Percentiles rank a stretch among this genome's conserved stretches.
Conservation (phyloP, 2,329 filamentous ascomycete species). For the Penicillium hordei region DNA sequence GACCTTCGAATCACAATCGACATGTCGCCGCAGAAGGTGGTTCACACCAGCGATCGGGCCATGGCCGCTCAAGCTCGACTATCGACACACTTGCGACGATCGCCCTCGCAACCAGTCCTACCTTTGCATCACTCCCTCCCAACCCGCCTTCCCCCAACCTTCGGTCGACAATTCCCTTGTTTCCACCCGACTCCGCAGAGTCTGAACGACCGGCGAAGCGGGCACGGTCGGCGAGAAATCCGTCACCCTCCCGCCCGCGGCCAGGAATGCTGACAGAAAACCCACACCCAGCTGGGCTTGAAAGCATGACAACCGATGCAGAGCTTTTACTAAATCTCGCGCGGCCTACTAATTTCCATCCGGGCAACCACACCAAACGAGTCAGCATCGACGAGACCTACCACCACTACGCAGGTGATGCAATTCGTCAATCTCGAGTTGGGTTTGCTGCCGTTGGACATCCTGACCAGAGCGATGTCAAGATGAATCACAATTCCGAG, state of each 20-base stretch:
- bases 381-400: constrained; percentile 36
- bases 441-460: constrained; percentile 20
- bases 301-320: constrained; percentile 50
- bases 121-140: constrained; percentile 39
- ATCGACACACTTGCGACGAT: constrained; percentile 53
- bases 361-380: constrained; percentile 28
- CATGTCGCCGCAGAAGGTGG: constrained; percentile 22
- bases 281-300: constrained; percentile 34
- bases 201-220: constrained; percentile 58
- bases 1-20: constrained; percentile 22
- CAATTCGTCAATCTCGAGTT: constrained; percentile 24
- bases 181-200: constrained; percentile 31
- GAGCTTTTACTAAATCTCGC: constrained; percentile 50
- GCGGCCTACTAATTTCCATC: constrained; percentile 39
- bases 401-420: constrained; percentile 23
- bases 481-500: constrained; percentile 16
- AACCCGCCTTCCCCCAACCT: constrained; percentile 32
- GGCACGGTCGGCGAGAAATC: constrained; percentile 58
- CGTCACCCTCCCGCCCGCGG: constrained; percentile 42
- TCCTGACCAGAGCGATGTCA: constrained; percentile 19
- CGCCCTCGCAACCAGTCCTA: constrained; percentile 51
- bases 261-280: constrained; percentile 28
- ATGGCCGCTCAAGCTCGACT: constrained; percentile 48
- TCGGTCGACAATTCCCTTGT: constrained; percentile 28
- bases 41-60: constrained; percentile 35